Conservation (phyloP, 1,284 basidiomycete genomes). For the Rhodotorula glutinis region DNA sequence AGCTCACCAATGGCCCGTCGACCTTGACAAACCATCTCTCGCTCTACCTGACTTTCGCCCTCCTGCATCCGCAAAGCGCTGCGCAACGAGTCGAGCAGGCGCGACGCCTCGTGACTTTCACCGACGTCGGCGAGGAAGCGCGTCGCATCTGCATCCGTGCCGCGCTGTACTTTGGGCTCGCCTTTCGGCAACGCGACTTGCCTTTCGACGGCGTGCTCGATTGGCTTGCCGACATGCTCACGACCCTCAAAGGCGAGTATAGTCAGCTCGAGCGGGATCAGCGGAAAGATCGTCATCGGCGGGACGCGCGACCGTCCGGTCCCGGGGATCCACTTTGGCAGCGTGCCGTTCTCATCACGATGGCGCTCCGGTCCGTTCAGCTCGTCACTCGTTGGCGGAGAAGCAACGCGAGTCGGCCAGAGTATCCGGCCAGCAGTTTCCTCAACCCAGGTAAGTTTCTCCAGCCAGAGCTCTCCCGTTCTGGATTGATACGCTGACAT, state of each 20-base stretch:
- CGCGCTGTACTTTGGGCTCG: conserved; percentile 68
- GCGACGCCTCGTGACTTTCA: conserved; percentile 65
- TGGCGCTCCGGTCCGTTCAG: conserved; percentile 31
- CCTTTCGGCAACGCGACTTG: conserved; percentile 62
- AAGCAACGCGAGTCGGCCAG: neutral
- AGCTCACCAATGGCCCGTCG: conserved; percentile 60
- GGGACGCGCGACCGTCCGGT: neutral
- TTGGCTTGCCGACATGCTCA: conserved; percentile 68
- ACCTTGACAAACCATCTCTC: conserved; percentile 83
- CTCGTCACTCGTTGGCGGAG: conserved; percentile 11
- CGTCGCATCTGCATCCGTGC: conserved; percentile 72
- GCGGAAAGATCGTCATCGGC: conserved; percentile 19
- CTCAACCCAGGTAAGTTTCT: conserved; percentile 57
- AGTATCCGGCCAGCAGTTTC: conserved; percentile 66
- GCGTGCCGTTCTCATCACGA: conserved; percentile 27
- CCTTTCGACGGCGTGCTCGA: conserved; percentile 59
- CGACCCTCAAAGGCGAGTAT: conserved; percentile 61
- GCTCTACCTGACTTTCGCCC: conserved; percentile 70
- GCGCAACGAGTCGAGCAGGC: conserved; percentile 61
- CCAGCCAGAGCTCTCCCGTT: no score
- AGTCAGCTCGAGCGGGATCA: conserved; percentile 43
- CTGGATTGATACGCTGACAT: conserved; percentile 8
- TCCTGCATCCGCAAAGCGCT: conserved; percentile 63
- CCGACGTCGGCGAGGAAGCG: conserved; percentile 64
- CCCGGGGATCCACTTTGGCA: conserved; percentile 24